These are phyloP conservation scores for Gilbertella persicaria DNA, from an alignment of 371 early-diverging fungal genomes.

Conservation along the genomic window DNA sequence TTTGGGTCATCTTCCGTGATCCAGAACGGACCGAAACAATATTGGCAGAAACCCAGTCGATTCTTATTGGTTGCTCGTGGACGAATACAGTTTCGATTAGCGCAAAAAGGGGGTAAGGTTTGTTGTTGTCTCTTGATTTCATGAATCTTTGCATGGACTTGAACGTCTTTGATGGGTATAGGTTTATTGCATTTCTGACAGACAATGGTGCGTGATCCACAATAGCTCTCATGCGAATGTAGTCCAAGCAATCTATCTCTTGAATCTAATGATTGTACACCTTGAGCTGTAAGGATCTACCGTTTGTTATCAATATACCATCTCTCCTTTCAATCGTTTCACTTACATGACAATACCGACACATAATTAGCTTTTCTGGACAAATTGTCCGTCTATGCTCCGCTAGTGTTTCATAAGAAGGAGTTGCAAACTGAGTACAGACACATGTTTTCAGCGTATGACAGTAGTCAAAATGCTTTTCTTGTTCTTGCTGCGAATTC, in stretches of 20 bases:
- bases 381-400: conserved; percentile 73
- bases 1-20: conserved; percentile 75
- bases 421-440: conserved; percentile 47
- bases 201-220: conserved; percentile 82
- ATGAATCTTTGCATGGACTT: conserved; percentile 74
- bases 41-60: conserved; percentile 65
- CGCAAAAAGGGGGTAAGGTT: conserved; percentile 60
- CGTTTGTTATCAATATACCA: not conserved
- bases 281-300: conserved; percentile 56
- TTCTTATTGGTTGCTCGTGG: conserved; percentile 47
- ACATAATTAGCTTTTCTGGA: conserved; percentile 74
- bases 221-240: conserved; percentile 80
- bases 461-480: conserved; percentile 68
- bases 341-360: conserved; percentile 79
- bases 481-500: conserved; percentile 31
- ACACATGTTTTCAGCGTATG: conserved; percentile 68
- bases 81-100: conserved; percentile 75
- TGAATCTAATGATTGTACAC: conserved; percentile 53
- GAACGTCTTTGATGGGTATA: conserved; percentile 81
- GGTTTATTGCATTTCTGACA: conserved; percentile 75
- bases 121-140: conserved; percentile 66
- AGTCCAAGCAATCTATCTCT: conserved; percentile 73
- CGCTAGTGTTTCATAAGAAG: conserved; percentile 56
- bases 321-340: not conserved
- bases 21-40: conserved; percentile 88